Evolutionary conservation across 2,329 filamentous ascomycete species (phyloP).

Genomic region (Ophiostoma sp.): DNA sequence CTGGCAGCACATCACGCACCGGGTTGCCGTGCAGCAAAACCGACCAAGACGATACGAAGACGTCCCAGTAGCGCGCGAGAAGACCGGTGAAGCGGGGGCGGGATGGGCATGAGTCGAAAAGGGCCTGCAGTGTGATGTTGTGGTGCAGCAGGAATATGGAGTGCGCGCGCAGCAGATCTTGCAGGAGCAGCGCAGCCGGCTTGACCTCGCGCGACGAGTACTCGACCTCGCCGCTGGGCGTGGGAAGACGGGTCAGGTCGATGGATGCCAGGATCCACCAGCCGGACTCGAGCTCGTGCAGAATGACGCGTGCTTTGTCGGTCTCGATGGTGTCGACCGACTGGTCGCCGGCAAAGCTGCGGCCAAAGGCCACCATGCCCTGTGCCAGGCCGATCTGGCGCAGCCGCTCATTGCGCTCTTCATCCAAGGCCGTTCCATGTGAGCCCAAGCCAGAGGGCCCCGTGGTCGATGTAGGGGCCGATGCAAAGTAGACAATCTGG

Average conservation of each 20-base stretch:
- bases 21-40: constrained; percentile 88
- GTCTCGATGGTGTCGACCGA: constrained; percentile 84
- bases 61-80: constrained; percentile 75
- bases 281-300: constrained; percentile 79
- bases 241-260: constrained; percentile 31
- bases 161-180: constrained; percentile 79
- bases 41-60: constrained; percentile 69
- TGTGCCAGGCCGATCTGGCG: constrained; percentile 93
- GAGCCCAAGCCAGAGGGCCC: constrained; percentile 25
- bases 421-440: constrained; percentile 33
- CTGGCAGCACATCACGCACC: constrained; percentile 68
- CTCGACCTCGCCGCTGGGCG: constrained; percentile 46
- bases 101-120: constrained; percentile 54
- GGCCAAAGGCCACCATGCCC: constrained; percentile 90
- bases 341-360: constrained; percentile 73
- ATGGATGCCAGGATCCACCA: constrained; percentile 83
- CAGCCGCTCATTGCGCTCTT: constrained; percentile 77
- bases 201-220: constrained; percentile 90
- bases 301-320: constrained; percentile 75
- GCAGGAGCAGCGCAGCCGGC: constrained; percentile 67
- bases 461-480: background rate
- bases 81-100: constrained; percentile 65
- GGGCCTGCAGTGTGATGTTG: constrained; percentile 62
- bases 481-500: constrained; percentile 76
- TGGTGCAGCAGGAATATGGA: constrained; percentile 84